Conservation (phyloP, 768 basidiomycete genomes). For the Hortiboletus campestris region DNA sequence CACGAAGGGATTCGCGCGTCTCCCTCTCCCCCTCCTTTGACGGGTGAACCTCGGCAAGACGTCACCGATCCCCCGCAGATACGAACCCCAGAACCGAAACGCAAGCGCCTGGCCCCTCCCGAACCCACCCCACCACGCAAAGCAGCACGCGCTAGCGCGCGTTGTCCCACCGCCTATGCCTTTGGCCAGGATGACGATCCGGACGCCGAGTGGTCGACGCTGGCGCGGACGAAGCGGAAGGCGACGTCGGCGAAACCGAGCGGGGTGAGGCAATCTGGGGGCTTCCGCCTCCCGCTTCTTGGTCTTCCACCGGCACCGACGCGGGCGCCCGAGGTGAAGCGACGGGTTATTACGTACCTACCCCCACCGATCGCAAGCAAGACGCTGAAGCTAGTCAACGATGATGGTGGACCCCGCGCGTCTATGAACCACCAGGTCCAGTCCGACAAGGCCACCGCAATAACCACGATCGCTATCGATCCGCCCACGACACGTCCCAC, state of each 20-base stretch:
- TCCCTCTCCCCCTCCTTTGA: neutral
- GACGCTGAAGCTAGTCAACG: neutral
- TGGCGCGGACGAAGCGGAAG: slow-evolving; percentile 2
- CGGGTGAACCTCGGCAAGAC: neutral
- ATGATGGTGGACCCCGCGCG: neutral
- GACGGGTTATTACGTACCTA: slow-evolving; percentile 30
- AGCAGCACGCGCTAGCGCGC: neutral
- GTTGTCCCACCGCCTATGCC: slow-evolving; percentile 12
- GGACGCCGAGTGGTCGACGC: slow-evolving; percentile 22
- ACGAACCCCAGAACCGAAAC: slow-evolving; percentile 8
- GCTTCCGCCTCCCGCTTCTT: slow-evolving; percentile 21
- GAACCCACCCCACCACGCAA: neutral
- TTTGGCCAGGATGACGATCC: slow-evolving; percentile 22
- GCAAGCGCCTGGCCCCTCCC: slow-evolving; percentile 2
- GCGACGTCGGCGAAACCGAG: neutral
- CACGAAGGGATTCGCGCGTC: neutral
- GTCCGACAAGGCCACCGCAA: no score
- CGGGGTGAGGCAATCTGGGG: slow-evolving; percentile 18
- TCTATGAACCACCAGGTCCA: neutral
- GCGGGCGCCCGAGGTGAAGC: neutral
- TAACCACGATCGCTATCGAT: no score
- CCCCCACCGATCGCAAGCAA: slow-evolving; percentile 22
- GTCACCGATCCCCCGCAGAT: neutral
- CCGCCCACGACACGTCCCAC: neutral
- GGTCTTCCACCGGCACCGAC: neutral